Evolutionary conservation across 1,284 basidiomycete species (phyloP).

Genomic region (Malassezia restricta): DNA sequence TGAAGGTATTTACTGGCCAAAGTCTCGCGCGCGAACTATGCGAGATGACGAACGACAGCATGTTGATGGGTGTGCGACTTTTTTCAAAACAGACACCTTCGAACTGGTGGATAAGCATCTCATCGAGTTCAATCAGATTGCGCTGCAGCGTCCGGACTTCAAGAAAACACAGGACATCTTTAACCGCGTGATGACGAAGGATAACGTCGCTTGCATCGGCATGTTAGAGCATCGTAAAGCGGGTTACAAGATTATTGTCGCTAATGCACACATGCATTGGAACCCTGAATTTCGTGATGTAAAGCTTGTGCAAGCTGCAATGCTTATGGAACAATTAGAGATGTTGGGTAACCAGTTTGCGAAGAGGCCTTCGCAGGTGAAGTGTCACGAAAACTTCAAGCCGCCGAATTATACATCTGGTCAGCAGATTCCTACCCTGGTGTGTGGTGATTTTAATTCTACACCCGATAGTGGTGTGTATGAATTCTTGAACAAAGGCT

Average conservation of each 20-base stretch:
- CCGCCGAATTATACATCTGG: constrained; percentile 64
- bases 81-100: constrained; percentile 79
- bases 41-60: constrained; percentile 67
- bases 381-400: constrained; percentile 44
- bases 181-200: constrained; percentile 90
- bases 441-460: constrained; percentile 94
- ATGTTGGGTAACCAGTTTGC: constrained; percentile 76
- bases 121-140: constrained; percentile 85
- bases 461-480: constrained; percentile 76
- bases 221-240: constrained; percentile 75
- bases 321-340: constrained; percentile 84
- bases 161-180: constrained; percentile 99
- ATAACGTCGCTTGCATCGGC: constrained; percentile 80
- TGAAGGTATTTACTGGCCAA: constrained; percentile 85
- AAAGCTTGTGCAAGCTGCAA: constrained; percentile 87
- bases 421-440: constrained; percentile 75
- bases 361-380: constrained; percentile 61
- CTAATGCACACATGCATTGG: constrained; percentile 89
- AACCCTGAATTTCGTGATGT: constrained; percentile 86
- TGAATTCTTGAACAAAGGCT: constrained; percentile 71
- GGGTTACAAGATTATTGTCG: constrained; percentile 74
- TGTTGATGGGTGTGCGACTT: constrained; percentile 94
- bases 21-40: constrained; percentile 88
- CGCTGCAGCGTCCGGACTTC: constrained; percentile 85
- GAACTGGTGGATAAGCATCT: constrained; percentile 84